These are phyloP conservation scores for Chrysopogon serrulatus DNA, from an alignment of 176 grass and related monocot species.

Conservation along the genomic window DNA sequence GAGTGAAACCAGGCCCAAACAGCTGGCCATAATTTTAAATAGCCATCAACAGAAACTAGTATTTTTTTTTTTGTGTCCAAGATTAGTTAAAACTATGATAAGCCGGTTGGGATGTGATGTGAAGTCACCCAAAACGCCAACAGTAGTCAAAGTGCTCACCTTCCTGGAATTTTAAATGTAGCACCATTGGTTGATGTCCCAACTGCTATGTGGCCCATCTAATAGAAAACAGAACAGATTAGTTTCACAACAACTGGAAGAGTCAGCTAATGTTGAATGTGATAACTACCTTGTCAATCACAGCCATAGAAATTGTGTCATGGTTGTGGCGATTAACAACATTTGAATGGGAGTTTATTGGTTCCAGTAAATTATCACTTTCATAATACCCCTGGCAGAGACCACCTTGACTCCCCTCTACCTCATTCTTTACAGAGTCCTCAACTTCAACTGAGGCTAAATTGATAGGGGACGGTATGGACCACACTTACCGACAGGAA, in stretches of 20 bases:
- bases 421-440: neutral
- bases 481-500: conserved; percentile 52
- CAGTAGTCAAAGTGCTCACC: conserved; percentile 32
- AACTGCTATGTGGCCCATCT: conserved; percentile 86
- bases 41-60: neutral
- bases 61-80: neutral
- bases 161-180: conserved; percentile 95
- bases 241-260: conserved; percentile 22
- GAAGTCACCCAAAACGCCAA: neutral
- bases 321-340: conserved; percentile 60
- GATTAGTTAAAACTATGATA: conserved; percentile 5
- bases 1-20: neutral
- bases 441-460: neutral
- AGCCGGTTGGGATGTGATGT: neutral
- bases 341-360: conserved; percentile 21
- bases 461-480: conserved; percentile 48
- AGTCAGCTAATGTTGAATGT: neutral
- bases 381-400: conserved; percentile 7
- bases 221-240: conserved; percentile 16
- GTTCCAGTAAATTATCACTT: conserved; percentile 29
- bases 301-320: conserved; percentile 94
- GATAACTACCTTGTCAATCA: conserved; percentile 71
- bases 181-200: conserved; percentile 95
- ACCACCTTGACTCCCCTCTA: neutral
- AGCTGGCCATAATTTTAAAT: neutral